Percentiles rank a stretch among this genome's conserved stretches.
Conservation (phyloP, 768 basidiomycete genomes). For the Hebeloma cylindrosporum region DNA sequence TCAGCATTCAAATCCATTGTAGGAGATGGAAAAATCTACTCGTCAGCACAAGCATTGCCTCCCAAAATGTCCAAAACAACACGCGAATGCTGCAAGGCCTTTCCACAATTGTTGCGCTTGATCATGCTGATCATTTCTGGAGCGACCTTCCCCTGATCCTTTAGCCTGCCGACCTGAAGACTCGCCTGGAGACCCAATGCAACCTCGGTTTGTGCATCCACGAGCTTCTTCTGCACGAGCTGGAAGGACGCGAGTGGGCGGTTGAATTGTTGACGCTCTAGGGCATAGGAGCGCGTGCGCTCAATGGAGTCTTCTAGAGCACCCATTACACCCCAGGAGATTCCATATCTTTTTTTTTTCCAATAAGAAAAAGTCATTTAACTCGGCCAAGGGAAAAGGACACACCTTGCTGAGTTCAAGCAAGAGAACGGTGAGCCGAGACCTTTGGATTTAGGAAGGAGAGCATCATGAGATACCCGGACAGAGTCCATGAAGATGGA, state of each 20-base stretch:
- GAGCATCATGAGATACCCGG: conserved; percentile 63
- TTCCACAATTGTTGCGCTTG: conserved; percentile 95
- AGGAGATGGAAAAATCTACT: conserved; percentile 52
- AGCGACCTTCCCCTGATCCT: conserved; percentile 69
- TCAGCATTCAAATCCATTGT: background rate
- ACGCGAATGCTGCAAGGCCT: conserved; percentile 82
- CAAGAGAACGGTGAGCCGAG: conserved; percentile 89
- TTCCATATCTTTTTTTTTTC: conserved; percentile 82
- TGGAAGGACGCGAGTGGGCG: conserved; percentile 93
- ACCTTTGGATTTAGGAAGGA: conserved; percentile 78
- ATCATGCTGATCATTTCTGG: conserved; percentile 95
- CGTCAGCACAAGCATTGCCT: conserved; percentile 91
- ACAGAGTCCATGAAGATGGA: conserved; percentile 94
- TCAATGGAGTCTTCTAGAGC: conserved; percentile 89
- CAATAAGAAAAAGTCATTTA: background rate
- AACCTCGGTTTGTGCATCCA: conserved; percentile 87
- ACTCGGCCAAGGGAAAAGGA: conserved; percentile 5
- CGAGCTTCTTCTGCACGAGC: conserved; percentile 96
- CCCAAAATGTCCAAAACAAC: conserved; percentile 87
- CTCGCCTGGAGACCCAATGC: conserved; percentile 76
- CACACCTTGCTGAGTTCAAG: conserved; percentile 80
- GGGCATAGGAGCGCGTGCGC: conserved; percentile 76
- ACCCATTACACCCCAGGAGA: conserved; percentile 96
- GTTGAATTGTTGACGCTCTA: conserved; percentile 88
- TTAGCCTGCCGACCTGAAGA: conserved; percentile 81